Evolutionary conservation across 768 basidiomycete species (phyloP), one percentile per base, ranked within the genome.

Genomic region (Pleurotus giganteus): DNA sequence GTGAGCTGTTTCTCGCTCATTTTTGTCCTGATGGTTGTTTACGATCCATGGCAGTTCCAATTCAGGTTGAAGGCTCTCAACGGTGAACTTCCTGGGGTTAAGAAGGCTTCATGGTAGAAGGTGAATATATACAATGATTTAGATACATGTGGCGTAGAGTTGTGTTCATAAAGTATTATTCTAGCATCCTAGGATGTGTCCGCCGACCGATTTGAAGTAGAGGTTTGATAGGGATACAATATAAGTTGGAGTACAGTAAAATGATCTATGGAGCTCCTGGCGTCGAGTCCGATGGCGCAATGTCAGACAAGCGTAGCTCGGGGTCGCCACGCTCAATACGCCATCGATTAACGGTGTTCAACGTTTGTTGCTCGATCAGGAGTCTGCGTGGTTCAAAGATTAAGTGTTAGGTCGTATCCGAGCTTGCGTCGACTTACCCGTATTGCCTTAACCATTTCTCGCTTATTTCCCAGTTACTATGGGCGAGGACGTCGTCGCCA

Each of bases 41-140:
- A 56, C 27, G 17, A 24, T 26, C 17, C 17, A 21, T 13, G 36
- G 6, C 63, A 97, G 95, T 91, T 81, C 74, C 93, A 95, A 73
- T 97, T 98, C 75, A 83, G 94, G 32, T 63, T 91, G 44, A 90
- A 94, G 65, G 95, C 94, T 0, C 73, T 91, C 51, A 74, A 74
- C 31, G 88, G 91, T 4, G 87, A 95, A 62, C 74, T 97, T 26
- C 87, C 91, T 17, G 95, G 95, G 4, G 92, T 98, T 24, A 77
- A 80, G 42, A 94, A 96, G 64, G 92, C 94, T 6, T 90, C 87
- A n/a, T 98, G 95, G 94, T 97, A 77, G 68, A 60, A n/a, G 52
- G 42, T 56, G 26, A 31, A 23, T 24, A 2, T 3, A 15, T 13
- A 19, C 42, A 6, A n/a, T 9, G 17, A 24, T 43, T 43, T 43